Evolutionary conservation across 1,284 basidiomycete genomes (phyloP).

Genomic region (Anthracocystis setariae): DNA sequence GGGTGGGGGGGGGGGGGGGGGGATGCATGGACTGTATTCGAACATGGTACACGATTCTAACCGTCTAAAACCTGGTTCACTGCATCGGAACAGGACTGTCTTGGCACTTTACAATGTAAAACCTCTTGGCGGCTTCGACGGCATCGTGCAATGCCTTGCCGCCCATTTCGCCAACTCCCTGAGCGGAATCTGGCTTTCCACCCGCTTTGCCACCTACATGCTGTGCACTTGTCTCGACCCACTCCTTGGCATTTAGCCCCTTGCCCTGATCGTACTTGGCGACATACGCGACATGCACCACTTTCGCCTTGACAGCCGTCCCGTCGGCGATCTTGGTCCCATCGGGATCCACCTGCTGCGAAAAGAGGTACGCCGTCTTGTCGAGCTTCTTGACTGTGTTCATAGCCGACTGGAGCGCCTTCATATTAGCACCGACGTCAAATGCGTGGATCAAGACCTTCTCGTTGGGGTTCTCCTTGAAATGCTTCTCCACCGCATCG

Average conservation of each 20-base stretch:
- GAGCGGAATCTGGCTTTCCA: slow-evolving; percentile 63
- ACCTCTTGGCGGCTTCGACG: slow-evolving; percentile 36
- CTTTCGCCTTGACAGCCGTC: slow-evolving; percentile 73
- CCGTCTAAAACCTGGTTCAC: too few relatives aligned
- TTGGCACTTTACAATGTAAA: slow-evolving; percentile 45
- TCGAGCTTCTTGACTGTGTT: slow-evolving; percentile 79
- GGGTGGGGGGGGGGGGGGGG: too few relatives aligned
- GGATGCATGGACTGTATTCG: too few relatives aligned
- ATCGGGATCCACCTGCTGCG: slow-evolving; percentile 72
- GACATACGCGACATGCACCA: slow-evolving; percentile 88
- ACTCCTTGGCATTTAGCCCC: slow-evolving; percentile 62
- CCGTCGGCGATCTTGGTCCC: slow-evolving; percentile 42
- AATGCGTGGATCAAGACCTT: slow-evolving; percentile 77
- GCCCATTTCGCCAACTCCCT: slow-evolving; percentile 64
- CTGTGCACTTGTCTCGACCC: slow-evolving; percentile 56
- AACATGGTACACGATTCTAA: too few relatives aligned
- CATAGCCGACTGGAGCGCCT: slow-evolving; percentile 79
- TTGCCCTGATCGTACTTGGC: slow-evolving; percentile 69
- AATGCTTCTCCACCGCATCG: slow-evolving; percentile 76
- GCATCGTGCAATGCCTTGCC: slow-evolving; percentile 59
- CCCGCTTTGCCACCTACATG: slow-evolving; percentile 63
- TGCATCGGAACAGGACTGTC: slow-evolving; percentile 32
- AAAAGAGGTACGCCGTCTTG: slow-evolving; percentile 90
- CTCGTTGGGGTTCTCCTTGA: slow-evolving; percentile 79
- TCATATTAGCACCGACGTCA: slow-evolving; percentile 69